Evolutionary conservation across 148 eudicot species (phyloP), one percentile per base, ranked within the genome.

Genomic region (Chenopodium formosanum): DNA sequence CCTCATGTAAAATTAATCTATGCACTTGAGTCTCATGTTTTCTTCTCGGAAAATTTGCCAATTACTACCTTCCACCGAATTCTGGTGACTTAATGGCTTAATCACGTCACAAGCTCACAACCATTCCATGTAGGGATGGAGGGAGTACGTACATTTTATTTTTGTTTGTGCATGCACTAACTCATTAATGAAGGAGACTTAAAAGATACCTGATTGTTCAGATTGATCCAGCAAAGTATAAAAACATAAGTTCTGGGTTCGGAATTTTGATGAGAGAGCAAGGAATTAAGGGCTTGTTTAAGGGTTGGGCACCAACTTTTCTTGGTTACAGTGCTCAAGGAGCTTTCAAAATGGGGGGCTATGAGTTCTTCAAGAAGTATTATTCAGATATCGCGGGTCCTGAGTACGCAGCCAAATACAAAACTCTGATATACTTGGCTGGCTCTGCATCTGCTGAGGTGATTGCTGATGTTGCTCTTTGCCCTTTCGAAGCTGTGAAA

Each of bases 271-370:
- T 91, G 13, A 91, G 84, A 67, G 94, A 91, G 82, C 94, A 90
- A 71, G 94, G 94, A 1, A 22, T 86, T n/a, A 83, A 68, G 73
- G 94, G 94, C 29, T 87, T 91, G 84, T 91, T 87, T 79, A 87
- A 84, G 87, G 94, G 94, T 1, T 91, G 92, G 94, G 92, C 53
- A 40, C 94, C 94, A 46, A 91, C 94, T 14, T 77, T 90, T 34
- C 73, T 90, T n/a, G 94, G 94, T 60, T 91, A 91, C 73, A 91
- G 94, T 79, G 91, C 90, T 27, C 94, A 91, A 74, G 94, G 94
- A 66, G 94, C 92, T 63, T 86, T 90, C 80, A 91, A 91, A 70
- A 85, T 75, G 32, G 94, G 94, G 9, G 83, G 89, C 81, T 91
- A 91, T 67, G 94, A 91, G 73, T 90, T 86, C 84, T 91, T 91